Conservation (phyloP, 2,329 filamentous ascomycete species). For the Monilinia polystroma region DNA sequence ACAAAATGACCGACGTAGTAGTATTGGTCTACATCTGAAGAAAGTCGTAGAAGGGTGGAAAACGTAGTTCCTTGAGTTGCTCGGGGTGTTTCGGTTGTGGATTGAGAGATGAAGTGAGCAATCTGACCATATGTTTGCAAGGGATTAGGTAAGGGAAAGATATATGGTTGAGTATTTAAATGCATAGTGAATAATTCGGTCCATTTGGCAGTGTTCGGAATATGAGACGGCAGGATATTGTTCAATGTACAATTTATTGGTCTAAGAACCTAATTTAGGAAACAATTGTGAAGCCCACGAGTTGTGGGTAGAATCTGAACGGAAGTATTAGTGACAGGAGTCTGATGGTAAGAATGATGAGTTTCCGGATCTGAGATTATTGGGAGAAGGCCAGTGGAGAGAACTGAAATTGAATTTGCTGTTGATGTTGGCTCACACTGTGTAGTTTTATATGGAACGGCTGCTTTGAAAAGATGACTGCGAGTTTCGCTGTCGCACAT, state of each 20-base stretch:
- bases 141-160: not conserved
- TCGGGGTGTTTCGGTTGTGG: not conserved
- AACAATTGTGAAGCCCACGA: not conserved
- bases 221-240: not conserved
- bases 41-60: not conserved
- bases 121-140: not conserved
- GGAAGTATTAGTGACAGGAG: not conserved
- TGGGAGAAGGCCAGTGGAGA: not conserved
- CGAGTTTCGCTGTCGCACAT: not conserved
- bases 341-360: not conserved
- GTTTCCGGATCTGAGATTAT: not conserved
- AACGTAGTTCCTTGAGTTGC: not conserved
- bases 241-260: not conserved
- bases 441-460: too few species aligned
- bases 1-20: slow-evolving; percentile 6
- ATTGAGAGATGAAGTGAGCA: not conserved
- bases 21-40: not conserved
- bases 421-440: too few species aligned
- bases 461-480: not conserved
- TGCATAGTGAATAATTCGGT: not conserved
- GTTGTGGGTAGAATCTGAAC: not conserved
- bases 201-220: not conserved
- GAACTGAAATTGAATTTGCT: not conserved
- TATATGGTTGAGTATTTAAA: slow-evolving; percentile 4
- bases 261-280: not conserved